Evolutionary conservation across 495 filamentous ascomycete genomes (phyloP).

Genomic region (Penicillium soppii): DNA sequence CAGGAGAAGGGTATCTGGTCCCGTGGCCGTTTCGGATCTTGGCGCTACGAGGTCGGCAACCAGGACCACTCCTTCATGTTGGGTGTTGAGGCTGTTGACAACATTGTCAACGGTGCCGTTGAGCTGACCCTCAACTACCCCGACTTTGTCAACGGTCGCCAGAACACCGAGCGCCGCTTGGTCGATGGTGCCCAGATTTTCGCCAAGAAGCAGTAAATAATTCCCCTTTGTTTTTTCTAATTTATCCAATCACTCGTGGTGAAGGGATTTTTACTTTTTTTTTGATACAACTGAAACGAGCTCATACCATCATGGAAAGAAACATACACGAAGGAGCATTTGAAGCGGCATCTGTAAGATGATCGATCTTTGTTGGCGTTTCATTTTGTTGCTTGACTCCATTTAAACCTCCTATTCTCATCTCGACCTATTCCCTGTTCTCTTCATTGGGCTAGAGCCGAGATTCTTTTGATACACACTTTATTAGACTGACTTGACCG

Average conservation of each 20-base stretch:
- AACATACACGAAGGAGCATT: constrained; percentile 27
- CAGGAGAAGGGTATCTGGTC: constrained; percentile 91
- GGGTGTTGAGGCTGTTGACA: constrained; percentile 93
- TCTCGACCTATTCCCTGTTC: constrained; percentile 20
- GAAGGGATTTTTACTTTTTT: constrained; percentile 11
- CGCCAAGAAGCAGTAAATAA: constrained; percentile 47
- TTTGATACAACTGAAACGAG: constrained; percentile 28
- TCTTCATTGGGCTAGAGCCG: constrained; percentile 19
- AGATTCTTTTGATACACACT: constrained; percentile 21
- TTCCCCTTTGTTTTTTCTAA: constrained; percentile 15
- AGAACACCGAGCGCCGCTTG: constrained; percentile 86
- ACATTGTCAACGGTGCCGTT: constrained; percentile 90
- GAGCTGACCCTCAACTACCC: constrained; percentile 99
- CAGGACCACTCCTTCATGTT: constrained; percentile 99
- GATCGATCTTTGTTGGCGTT: constrained; percentile 34
- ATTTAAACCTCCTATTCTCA: constrained; percentile 14
- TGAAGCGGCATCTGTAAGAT: constrained; percentile 35
- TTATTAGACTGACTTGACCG: constrained; percentile 25
- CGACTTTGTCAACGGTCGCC: constrained; percentile 92
- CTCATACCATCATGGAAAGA: constrained; percentile 24
- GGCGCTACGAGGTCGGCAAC: constrained; percentile 97
- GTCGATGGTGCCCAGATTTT: constrained; percentile 72
- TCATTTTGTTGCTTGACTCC: constrained; percentile 27
- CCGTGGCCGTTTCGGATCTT: constrained; percentile 95
- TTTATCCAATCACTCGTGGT: constrained; percentile 7